A percentile compares a stretch with the other conserved stretches of the same genome.
Evolutionary conservation across 371 early-diverging fungal genomes (phyloP).

Genomic region (Saksenaea vasiformis): DNA sequence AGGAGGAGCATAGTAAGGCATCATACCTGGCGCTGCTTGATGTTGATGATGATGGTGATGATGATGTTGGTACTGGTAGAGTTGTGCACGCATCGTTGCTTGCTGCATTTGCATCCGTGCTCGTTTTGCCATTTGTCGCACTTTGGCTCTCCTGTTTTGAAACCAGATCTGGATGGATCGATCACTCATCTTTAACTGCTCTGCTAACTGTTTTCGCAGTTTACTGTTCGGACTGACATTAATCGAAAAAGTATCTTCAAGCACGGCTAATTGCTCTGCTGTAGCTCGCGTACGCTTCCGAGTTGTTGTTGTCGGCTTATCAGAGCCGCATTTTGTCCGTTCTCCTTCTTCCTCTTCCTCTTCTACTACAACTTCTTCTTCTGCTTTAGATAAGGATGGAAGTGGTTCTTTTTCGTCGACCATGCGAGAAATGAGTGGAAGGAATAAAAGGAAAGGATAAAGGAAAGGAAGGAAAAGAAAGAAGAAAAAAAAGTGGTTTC

Average conservation of each 20-base stretch:
- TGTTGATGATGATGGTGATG: not conserved
- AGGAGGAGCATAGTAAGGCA: not conserved
- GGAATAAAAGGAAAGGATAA: not conserved
- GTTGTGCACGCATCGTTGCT: conserved; percentile 12
- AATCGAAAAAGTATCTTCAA: conserved; percentile 69
- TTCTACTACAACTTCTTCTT: no score
- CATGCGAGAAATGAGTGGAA: not conserved
- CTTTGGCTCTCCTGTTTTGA: conserved; percentile 95
- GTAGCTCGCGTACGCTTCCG: conserved; percentile 66
- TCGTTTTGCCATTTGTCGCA: conserved; percentile 63
- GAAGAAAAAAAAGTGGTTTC: conserved; percentile 7
- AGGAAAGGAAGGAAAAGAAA: not conserved
- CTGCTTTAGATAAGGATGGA: not conserved
- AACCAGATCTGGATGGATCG: conserved; percentile 97
- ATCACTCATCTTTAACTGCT: conserved; percentile 83
- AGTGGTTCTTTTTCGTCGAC: not conserved
- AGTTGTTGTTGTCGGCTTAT: not conserved
- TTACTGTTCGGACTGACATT: conserved; percentile 70
- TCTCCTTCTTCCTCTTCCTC: not conserved
- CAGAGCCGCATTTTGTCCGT: not conserved
- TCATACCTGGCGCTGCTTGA: not conserved
- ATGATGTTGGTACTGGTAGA: conserved; percentile 1
- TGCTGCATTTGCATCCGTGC: conserved; percentile 35
- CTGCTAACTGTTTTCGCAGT: conserved; percentile 79
- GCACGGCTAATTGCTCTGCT: conserved; percentile 65